Base-by-base conservation (phyloP, 306 rosid genomes). In the Amphicarpaea edgeworthii region DNA sequence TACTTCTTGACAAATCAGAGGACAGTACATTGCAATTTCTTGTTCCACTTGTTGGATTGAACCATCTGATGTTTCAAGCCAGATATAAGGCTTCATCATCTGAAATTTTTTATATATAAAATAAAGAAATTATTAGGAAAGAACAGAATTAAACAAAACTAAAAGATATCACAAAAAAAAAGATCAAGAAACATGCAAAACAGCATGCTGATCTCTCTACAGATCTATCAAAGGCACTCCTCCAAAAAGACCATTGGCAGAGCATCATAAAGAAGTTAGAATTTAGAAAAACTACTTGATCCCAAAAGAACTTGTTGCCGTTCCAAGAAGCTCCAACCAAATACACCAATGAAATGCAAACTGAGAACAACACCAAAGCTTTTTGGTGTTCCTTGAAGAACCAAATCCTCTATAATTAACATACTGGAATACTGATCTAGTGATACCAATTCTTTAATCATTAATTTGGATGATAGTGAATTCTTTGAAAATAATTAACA, bases 51-150 rank as follows among this genome's bases (percentile, higher is more conserved):
- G 89, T 80, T 94, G 95, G 73, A 90, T 90, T 19, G 97, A 92
- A 82, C 96, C 98, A 67, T 94, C 97, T 15, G 96, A 84, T 55
- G 95, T 92, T 81, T 92, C 92, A 84, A 94, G 90, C 97, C 98
- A 94, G 79, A 94, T 77, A 82, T 83, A 94, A 69, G 98, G 90
- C 88, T 87, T 90, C 90, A 92, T 90, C 96, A 87, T 87, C 90
- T 84, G 68, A 70, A 68, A n/a, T 61, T 37, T 8, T 58, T 9
- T 17, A 10, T 34, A 8, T 34, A 8, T 24, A 26, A 59, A 16
- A 63, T 7, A 32, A 16, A 9, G 5, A 19, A 63, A 0, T 19
- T 37, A 61, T 61, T 32, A 16, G 66, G 66, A 30, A n/a, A 14
- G 42, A 60, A 59, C 19, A 28, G 17, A 24, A 12, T 28, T 30